phyloP scores from a whole-genome alignment of 1,284 basidiomycete species.

The Melanopsichium pennsylvanicum region DNA sequence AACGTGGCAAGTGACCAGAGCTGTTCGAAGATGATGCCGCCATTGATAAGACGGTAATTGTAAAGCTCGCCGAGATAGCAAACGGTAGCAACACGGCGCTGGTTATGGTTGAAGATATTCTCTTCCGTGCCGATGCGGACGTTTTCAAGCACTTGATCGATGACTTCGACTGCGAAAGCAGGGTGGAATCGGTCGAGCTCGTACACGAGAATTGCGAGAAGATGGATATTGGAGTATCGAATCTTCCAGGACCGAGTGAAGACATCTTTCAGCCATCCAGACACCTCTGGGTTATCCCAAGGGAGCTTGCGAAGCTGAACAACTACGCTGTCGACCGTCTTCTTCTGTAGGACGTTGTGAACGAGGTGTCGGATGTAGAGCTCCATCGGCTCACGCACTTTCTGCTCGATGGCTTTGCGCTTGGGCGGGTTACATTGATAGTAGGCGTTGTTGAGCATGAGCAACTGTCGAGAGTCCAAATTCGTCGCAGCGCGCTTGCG shows the following conservation, averaged over 20 bases:
- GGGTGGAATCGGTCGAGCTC: slow-evolving; percentile 92
- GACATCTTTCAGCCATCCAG: slow-evolving; percentile 72
- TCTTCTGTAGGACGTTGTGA: slow-evolving; percentile 87
- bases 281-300: slow-evolving; percentile 80
- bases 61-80: slow-evolving; percentile 97
- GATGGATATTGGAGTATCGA: slow-evolving; percentile 85
- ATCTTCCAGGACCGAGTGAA: slow-evolving; percentile 98
- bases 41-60: slow-evolving; percentile 92
- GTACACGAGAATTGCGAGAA: slow-evolving; percentile 92
- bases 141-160: slow-evolving; percentile 94
- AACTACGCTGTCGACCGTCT: slow-evolving; percentile 89
- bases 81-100: slow-evolving; percentile 85
- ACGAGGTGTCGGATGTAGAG: slow-evolving; percentile 92
- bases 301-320: slow-evolving; percentile 90
- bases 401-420: slow-evolving; percentile 81
- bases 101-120: slow-evolving; percentile 94
- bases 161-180: slow-evolving; percentile 83
- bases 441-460: slow-evolving; percentile 96
- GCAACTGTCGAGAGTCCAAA: slow-evolving; percentile 85
- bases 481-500: slow-evolving; percentile 92
- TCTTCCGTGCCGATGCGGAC: slow-evolving; percentile 84
- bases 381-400: slow-evolving; percentile 85
- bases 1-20: slow-evolving; percentile 96
- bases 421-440: slow-evolving; percentile 99
- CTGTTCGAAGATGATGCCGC: slow-evolving; percentile 87